Evolutionary conservation across 2,329 filamentous ascomycete species (phyloP).

Genomic region (Pseudocercospora cruenta): DNA sequence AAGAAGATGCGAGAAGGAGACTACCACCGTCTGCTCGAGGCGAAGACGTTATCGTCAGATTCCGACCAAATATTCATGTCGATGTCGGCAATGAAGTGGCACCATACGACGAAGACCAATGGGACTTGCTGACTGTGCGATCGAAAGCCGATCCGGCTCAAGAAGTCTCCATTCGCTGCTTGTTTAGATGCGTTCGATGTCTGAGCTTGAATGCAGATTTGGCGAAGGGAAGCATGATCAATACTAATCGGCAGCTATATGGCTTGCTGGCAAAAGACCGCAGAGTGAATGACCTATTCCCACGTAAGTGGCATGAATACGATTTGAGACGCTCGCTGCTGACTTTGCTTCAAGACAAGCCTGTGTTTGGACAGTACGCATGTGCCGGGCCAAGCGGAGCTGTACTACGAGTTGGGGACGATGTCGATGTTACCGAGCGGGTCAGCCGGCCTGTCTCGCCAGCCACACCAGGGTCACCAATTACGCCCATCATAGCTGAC

Average conservation of each 20-base stretch:
- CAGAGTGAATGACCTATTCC: slow-evolving; percentile 38
- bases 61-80: slow-evolving; percentile 40
- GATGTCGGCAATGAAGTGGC: slow-evolving; percentile 36
- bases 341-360: slow-evolving; percentile 32
- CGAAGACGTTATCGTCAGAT: slow-evolving; percentile 40
- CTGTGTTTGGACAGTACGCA: slow-evolving; percentile 42
- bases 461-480: slow-evolving; percentile 48
- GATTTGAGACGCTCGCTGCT: slow-evolving; percentile 5
- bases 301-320: slow-evolving; percentile 28
- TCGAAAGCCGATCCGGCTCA: slow-evolving; percentile 35
- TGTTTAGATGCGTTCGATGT: slow-evolving; percentile 37
- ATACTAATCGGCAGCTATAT: slow-evolving; percentile 39
- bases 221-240: slow-evolving; percentile 38
- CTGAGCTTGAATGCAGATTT: slow-evolving; percentile 40
- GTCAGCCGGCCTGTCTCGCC: slow-evolving; percentile 26
- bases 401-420: slow-evolving; percentile 38
- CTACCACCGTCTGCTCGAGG: slow-evolving; percentile 34
- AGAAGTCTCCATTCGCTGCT: slow-evolving; percentile 39
- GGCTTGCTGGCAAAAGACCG: slow-evolving; percentile 39
- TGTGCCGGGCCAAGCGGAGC: slow-evolving; percentile 41
- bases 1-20: slow-evolving; percentile 37
- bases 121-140: slow-evolving; percentile 38
- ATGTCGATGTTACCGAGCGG: slow-evolving; percentile 36
- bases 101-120: slow-evolving; percentile 39
- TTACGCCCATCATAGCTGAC: slow-evolving; percentile 22